Conservation (phyloP, 768 basidiomycete genomes). For the Rhizopogon vulgaris region DNA sequence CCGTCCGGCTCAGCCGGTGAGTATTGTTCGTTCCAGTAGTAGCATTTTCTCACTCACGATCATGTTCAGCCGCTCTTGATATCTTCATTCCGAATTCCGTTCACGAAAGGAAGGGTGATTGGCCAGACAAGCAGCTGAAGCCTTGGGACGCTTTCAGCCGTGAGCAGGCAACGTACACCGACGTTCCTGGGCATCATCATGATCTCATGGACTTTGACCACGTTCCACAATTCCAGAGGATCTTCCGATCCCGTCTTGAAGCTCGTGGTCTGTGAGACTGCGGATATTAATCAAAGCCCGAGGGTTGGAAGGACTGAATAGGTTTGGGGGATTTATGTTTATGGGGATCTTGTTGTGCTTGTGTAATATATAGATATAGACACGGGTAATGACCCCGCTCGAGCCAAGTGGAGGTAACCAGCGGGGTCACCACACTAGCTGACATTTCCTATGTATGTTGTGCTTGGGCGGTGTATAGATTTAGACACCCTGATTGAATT, state of each 20-base stretch:
- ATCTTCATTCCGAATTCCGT: slow-evolving; percentile 9
- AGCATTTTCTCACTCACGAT: background rate
- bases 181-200: slow-evolving; percentile 12
- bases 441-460: no score
- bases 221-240: slow-evolving; percentile 11
- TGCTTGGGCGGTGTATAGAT: no score
- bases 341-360: no score
- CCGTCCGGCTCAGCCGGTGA: slow-evolving; percentile 15
- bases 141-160: slow-evolving; percentile 11
- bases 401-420: no score
- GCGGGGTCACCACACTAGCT: no score
- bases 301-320: no score
- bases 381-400: no score
- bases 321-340: no score
- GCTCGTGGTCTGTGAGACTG: slow-evolving; percentile 13
- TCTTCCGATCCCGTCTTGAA: slow-evolving; percentile 14
- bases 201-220: slow-evolving; percentile 14
- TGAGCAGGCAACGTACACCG: slow-evolving; percentile 6
- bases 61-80: slow-evolving; percentile 1
- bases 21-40: background rate
- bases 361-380: no score
- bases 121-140: slow-evolving; percentile 13
- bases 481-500: no score
- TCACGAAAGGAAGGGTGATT: slow-evolving; percentile 8
- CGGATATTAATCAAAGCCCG: no score